These are phyloP conservation scores for Litsea cubeba DNA, from an alignment of 164 flowering plant species.

Conservation along the genomic window DNA sequence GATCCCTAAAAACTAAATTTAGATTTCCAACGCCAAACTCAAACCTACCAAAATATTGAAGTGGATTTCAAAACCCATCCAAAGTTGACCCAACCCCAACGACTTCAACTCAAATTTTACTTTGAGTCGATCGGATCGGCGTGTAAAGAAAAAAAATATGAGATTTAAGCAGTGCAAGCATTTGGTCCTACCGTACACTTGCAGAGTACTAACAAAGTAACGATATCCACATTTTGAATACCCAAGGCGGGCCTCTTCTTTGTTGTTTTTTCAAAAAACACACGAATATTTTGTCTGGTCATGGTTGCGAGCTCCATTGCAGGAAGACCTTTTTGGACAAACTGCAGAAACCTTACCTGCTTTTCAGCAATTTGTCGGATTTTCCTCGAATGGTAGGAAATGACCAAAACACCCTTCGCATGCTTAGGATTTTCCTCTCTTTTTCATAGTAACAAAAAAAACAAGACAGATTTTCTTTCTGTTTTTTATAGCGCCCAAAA, in stretches of 20 bases:
- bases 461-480: too few relatives aligned
- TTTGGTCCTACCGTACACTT: not conserved
- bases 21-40: too few relatives aligned
- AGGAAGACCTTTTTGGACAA: not conserved
- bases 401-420: too few relatives aligned
- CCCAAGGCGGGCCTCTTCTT: not conserved
- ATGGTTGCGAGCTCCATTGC: not conserved
- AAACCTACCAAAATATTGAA: too few relatives aligned
- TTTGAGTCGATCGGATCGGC: too few relatives aligned
- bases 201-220: not conserved
- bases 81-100: too few relatives aligned
- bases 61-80: too few relatives aligned
- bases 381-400: not conserved
- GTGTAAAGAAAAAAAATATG: too few relatives aligned
- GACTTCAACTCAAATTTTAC: too few relatives aligned
- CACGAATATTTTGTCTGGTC: not conserved
- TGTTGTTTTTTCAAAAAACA: not conserved
- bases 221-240: not conserved
- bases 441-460: not conserved
- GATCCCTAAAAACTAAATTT: too few relatives aligned
- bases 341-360: not conserved
- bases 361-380: not conserved
- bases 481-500: too few relatives aligned
- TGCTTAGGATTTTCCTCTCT: too few relatives aligned
- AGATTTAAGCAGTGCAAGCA: not conserved